A percentile compares a stretch with the other conserved stretches of the same genome.
These are phyloP conservation scores for Albizia julibrissin DNA, from an alignment of 306 rosid genomes.

Conservation along the genomic window DNA sequence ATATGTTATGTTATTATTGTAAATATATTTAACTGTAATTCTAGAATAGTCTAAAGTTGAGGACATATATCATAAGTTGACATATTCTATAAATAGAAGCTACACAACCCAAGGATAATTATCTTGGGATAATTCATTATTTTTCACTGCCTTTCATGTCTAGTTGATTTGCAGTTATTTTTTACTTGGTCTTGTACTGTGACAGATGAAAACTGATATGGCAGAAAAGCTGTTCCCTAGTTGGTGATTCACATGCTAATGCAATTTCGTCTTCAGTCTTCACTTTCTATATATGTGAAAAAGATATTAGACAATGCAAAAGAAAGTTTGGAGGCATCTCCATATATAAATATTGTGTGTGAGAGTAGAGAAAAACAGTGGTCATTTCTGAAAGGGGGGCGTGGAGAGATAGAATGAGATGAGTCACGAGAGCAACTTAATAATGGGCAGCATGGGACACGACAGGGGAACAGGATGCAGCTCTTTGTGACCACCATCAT, in stretches of 20 bases:
- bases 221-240: constrained; percentile 30
- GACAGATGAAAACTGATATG: background rate
- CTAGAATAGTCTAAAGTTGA: too few species aligned
- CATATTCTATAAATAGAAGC: too few species aligned
- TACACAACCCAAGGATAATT: too few species aligned
- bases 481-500: background rate
- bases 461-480: background rate
- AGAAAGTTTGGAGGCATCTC: background rate
- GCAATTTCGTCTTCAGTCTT: background rate
- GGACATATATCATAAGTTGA: too few species aligned
- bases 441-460: background rate
- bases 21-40: too few species aligned
- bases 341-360: background rate
- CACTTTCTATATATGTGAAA: background rate
- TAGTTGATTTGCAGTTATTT: background rate
- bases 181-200: background rate
- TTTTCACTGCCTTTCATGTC: background rate
- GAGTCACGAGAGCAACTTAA: constrained; percentile 10
- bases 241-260: constrained; percentile 33
- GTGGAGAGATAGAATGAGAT: background rate
- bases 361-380: background rate
- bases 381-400: background rate
- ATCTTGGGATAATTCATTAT: too few species aligned
- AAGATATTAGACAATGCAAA: background rate
- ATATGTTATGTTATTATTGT: too few species aligned